These are phyloP conservation scores for Daldinia caldariorum DNA, from an alignment of 495 filamentous ascomycete species.

Conservation along the genomic window DNA sequence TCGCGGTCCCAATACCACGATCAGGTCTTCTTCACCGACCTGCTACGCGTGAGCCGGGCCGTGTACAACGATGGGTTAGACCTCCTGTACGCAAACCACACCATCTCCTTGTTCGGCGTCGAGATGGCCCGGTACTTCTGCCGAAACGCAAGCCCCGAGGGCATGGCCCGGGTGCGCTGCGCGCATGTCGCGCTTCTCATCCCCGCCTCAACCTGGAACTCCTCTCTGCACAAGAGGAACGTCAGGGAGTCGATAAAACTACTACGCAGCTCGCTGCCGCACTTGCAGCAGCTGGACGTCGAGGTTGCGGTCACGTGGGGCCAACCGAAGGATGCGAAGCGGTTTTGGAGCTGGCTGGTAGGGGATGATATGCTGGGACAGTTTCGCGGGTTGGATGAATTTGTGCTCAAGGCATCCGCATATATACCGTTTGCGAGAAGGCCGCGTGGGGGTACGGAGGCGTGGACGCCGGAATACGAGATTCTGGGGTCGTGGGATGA, in stretches of 20 bases:
- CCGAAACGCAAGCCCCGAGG: conserved; percentile 36
- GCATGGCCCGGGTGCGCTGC: conserved; percentile 27
- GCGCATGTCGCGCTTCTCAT: conserved; percentile 32
- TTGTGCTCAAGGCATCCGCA: conserved; percentile 35
- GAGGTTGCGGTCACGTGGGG: conserved; percentile 33
- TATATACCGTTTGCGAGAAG: conserved; percentile 12
- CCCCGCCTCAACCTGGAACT: conserved; percentile 14
- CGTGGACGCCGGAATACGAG: conserved; percentile 16
- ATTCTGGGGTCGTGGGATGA: conserved; percentile 28
- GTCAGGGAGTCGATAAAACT: conserved; percentile 14
- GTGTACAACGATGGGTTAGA: conserved; percentile 29
- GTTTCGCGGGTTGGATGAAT: conserved; percentile 26
- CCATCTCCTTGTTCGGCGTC: conserved; percentile 35
- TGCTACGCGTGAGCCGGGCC: conserved; percentile 26
- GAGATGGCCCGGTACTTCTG: conserved; percentile 35
- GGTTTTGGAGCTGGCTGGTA: conserved; percentile 35
- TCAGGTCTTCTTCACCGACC: conserved; percentile 4
- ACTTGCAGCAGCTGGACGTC: conserved; percentile 34
- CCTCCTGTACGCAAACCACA: conserved; percentile 31
- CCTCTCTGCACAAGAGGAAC: conserved; percentile 7
- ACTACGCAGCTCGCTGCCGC: conserved; percentile 12
- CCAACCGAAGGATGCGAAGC: conserved; percentile 30
- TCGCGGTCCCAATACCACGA: not conserved
- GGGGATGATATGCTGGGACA: conserved; percentile 30
- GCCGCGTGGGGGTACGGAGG: not conserved